Percentiles rank a stretch among this genome's conserved stretches.
phyloP scores from a whole-genome alignment of 768 basidiomycete species.

The Fomitopsis serialis region DNA sequence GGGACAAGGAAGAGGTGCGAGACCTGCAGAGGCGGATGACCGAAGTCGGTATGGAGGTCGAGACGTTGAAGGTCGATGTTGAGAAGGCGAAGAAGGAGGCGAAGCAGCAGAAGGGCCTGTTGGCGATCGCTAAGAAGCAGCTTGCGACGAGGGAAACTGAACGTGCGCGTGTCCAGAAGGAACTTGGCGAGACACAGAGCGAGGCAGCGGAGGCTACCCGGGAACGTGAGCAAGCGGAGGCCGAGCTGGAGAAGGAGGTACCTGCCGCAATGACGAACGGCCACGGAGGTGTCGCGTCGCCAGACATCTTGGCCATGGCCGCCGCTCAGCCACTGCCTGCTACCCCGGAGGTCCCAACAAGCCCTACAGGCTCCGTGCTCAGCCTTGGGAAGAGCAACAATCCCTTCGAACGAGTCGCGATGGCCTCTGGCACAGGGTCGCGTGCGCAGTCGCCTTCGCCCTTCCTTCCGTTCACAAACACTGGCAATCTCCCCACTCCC shows the following conservation, averaged over 20 bases:
- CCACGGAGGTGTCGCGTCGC: slow-evolving; percentile 14
- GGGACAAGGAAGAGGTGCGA: slow-evolving; percentile 93
- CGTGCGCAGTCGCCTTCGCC: slow-evolving; percentile 56
- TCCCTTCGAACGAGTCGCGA: slow-evolving; percentile 76
- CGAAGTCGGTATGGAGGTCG: slow-evolving; percentile 70
- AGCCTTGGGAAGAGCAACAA: slow-evolving; percentile 72
- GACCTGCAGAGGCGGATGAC: slow-evolving; percentile 81
- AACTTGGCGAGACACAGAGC: slow-evolving; percentile 58
- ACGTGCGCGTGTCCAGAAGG: slow-evolving; percentile 62
- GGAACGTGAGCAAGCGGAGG: slow-evolving; percentile 54
- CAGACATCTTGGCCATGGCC: slow-evolving; percentile 36
- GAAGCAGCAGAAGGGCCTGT: slow-evolving; percentile 91
- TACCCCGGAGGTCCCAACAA: slow-evolving; percentile 51
- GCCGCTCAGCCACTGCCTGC: slow-evolving; percentile 67
- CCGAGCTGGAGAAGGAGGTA: slow-evolving; percentile 35
- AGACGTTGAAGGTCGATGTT: slow-evolving; percentile 61
- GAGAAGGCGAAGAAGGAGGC: slow-evolving; percentile 92
- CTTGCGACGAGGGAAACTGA: slow-evolving; percentile 78
- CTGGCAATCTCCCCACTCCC: slow-evolving; percentile 33
- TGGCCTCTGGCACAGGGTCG: slow-evolving; percentile 33
- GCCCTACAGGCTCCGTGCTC: slow-evolving; percentile 40
- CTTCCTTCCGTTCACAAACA: slow-evolving; percentile 45
- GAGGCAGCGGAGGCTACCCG: slow-evolving; percentile 47
- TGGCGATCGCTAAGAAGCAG: slow-evolving; percentile 95
- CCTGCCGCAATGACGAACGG: slow-evolving; percentile 19